Evolutionary conservation across 2,329 filamentous ascomycete genomes (phyloP).

Genomic region (Neopestalotiopsis clavispora): DNA sequence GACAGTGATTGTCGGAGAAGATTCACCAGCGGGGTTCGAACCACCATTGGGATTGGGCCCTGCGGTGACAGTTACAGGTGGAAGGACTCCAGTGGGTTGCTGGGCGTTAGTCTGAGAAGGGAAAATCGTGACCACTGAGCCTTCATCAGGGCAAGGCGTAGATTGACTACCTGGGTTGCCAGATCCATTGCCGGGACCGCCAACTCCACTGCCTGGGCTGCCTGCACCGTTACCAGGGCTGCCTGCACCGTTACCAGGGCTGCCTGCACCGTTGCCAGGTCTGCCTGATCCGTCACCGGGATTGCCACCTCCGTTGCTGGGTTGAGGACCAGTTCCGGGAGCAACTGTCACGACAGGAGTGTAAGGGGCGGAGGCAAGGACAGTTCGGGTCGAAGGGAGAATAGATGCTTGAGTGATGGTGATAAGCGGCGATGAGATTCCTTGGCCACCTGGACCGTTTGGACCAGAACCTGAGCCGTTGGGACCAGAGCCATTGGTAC

Average conservation of each 20-base stretch:
- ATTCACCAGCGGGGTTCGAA: background rate
- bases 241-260: conserved; percentile 17
- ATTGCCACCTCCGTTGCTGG: conserved; percentile 12
- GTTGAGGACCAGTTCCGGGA: conserved; percentile 20
- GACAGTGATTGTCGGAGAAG: background rate
- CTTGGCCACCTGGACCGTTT: conserved; percentile 21
- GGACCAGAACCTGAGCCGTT: background rate
- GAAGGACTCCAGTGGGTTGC: background rate
- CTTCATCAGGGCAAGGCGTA: conserved; percentile 14
- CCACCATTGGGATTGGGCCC: conserved; percentile 6
- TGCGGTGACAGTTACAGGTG: background rate
- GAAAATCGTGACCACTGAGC: conserved; percentile 11
- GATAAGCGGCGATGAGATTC: conserved; percentile 22
- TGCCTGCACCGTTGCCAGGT: conserved; percentile 8
- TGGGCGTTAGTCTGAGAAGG: conserved; percentile 8
- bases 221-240: conserved; percentile 23
- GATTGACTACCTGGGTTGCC: conserved; percentile 16
- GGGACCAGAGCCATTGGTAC: background rate
- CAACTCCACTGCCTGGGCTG: conserved; percentile 18
- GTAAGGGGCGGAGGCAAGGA: conserved; percentile 1
- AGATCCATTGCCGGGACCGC: conserved; percentile 21
- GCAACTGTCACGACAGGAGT: conserved; percentile 14
- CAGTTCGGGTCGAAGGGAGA: conserved; percentile 4
- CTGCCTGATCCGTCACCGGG: conserved; percentile 20
- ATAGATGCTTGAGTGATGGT: conserved; percentile 22